Conservation (phyloP, 306 rosid genomes). For the Vachellia pachyceras region DNA sequence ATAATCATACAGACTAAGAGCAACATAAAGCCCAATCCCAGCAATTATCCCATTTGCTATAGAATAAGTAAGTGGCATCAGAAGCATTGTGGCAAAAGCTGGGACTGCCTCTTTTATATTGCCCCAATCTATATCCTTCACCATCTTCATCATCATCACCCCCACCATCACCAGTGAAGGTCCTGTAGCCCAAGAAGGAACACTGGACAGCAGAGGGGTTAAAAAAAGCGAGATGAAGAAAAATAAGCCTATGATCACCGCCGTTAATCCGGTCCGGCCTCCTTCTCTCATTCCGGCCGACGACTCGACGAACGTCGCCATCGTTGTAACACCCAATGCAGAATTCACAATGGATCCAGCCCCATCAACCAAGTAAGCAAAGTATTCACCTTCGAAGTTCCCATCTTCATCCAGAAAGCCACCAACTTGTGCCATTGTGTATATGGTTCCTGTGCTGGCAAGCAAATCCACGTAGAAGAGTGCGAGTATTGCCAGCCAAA, state of each 20-base stretch:
- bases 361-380: constrained; percentile 86
- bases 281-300: constrained; percentile 89
- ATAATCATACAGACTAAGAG: constrained; percentile 67
- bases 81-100: constrained; percentile 76
- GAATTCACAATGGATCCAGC: constrained; percentile 74
- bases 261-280: constrained; percentile 86
- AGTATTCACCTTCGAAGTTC: constrained; percentile 84
- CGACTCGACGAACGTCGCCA: constrained; percentile 81
- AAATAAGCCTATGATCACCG: constrained; percentile 66
- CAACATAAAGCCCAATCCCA: constrained; percentile 82
- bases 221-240: constrained; percentile 78
- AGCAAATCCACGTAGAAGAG: constrained; percentile 86
- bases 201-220: constrained; percentile 76
- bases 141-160: constrained; percentile 96
- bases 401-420: constrained; percentile 73
- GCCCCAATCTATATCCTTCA: constrained; percentile 84
- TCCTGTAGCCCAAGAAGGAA: constrained; percentile 97
- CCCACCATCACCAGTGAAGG: constrained; percentile 93
- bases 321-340: constrained; percentile 67
- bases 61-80: constrained; percentile 93
- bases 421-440: constrained; percentile 85
- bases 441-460: constrained; percentile 79
- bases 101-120: constrained; percentile 73
- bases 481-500: constrained; percentile 81
- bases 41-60: constrained; percentile 86